Percentiles rank a stretch among this genome's conserved stretches.
Evolutionary conservation across 2,329 filamentous ascomycete genomes (phyloP).

Genomic region (Cladorrhinum sp.): DNA sequence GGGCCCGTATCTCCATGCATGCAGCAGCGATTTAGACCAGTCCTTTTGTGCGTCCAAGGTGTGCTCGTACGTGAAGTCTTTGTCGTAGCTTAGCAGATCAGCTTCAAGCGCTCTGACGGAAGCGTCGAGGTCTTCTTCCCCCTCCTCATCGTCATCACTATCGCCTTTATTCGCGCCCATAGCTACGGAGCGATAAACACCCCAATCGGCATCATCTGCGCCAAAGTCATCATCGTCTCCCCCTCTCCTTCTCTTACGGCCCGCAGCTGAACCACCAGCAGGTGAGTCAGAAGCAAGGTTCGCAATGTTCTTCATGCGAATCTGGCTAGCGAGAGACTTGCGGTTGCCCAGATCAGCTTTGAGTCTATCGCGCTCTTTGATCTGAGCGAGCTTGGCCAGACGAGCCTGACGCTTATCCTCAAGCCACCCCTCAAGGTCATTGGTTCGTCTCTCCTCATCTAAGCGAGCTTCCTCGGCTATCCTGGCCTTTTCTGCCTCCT

Average conservation of each 20-base stretch:
- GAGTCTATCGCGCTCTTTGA: slow-evolving; percentile 89
- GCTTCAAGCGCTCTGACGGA: slow-evolving; percentile 74
- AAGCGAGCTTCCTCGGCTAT: slow-evolving; percentile 77
- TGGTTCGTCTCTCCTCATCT: slow-evolving; percentile 79
- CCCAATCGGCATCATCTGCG: slow-evolving; percentile 97
- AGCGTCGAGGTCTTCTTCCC: slow-evolving; percentile 79
- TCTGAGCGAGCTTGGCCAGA: slow-evolving; percentile 68
- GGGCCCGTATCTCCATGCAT: slow-evolving; percentile 85
- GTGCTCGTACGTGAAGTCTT: slow-evolving; percentile 85
- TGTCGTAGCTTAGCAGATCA: slow-evolving; percentile 82
- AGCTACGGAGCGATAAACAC: slow-evolving; percentile 89
- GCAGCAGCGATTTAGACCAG: slow-evolving; percentile 89
- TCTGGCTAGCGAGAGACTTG: slow-evolving; percentile 92
- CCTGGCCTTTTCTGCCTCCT: slow-evolving; percentile 86
- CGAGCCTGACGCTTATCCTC: slow-evolving; percentile 74
- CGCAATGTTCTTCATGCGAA: slow-evolving; percentile 97
- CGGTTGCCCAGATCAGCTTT: slow-evolving; percentile 95
- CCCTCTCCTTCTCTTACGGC: slow-evolving; percentile 77
- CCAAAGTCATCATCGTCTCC: slow-evolving; percentile 96
- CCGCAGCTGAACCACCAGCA: slow-evolving; percentile 34
- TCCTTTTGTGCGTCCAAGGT: slow-evolving; percentile 89
- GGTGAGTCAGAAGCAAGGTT: slow-evolving; percentile 91
- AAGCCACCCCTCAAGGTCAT: slow-evolving; percentile 83
- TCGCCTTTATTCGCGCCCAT: slow-evolving; percentile 68
- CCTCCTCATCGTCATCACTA: slow-evolving; percentile 86